These are phyloP conservation scores for Suillus occidentalis DNA, from an alignment of 768 basidiomycete species.

Conservation along the genomic window DNA sequence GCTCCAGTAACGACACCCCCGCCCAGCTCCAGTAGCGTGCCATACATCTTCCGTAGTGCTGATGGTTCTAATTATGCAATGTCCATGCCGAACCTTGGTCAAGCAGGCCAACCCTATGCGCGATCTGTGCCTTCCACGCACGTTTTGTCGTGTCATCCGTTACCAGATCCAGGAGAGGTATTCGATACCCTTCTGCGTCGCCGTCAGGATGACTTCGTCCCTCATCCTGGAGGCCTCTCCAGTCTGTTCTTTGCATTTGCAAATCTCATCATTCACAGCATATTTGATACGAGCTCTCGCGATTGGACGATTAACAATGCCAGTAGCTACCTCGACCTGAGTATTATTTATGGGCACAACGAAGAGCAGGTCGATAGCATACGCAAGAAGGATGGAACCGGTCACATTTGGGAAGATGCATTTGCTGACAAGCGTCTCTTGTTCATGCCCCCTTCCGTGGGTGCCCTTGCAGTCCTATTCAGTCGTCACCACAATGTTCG, in stretches of 20 bases:
- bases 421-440: slow-evolving; percentile 68
- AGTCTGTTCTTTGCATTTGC: slow-evolving; percentile 80
- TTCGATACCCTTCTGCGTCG: slow-evolving; percentile 68
- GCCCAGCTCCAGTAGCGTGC: slow-evolving; percentile 19
- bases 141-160: slow-evolving; percentile 39
- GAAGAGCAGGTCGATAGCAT: slow-evolving; percentile 47
- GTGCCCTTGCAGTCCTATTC: slow-evolving; percentile 68
- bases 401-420: slow-evolving; percentile 63
- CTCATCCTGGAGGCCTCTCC: slow-evolving; percentile 70
- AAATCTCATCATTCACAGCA: slow-evolving; percentile 69
- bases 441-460: slow-evolving; percentile 70
- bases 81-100: slow-evolving; percentile 53
- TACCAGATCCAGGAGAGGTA: slow-evolving; percentile 67
- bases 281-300: slow-evolving; percentile 57
- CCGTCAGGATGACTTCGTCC: slow-evolving; percentile 35
- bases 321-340: slow-evolving; percentile 76
- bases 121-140: slow-evolving; percentile 58
- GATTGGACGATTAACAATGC: slow-evolving; percentile 59
- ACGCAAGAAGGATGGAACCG: slow-evolving; percentile 63
- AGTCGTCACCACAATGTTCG: slow-evolving; percentile 74
- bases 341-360: slow-evolving; percentile 68
- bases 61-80: slow-evolving; percentile 65
- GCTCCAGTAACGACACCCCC: background rate
- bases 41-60: slow-evolving; percentile 56
- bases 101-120: slow-evolving; percentile 65